Evolutionary conservation across 2,329 filamentous ascomycete species (phyloP), one percentile per base, ranked within the genome.

Genomic region (Gaeumannomyces tritici): DNA sequence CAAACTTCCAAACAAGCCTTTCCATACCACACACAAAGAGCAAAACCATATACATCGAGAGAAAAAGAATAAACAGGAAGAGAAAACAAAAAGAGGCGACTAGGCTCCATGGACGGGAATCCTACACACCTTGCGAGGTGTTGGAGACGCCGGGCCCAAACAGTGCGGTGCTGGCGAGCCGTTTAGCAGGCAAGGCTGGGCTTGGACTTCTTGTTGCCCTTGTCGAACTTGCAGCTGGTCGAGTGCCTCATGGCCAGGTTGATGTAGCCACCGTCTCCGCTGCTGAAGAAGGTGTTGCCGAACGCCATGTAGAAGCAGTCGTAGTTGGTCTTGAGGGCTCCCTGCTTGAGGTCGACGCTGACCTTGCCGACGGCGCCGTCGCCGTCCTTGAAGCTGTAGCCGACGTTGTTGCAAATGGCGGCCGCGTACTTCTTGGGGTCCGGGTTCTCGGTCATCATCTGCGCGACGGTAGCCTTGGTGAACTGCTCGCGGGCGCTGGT

Each of bases 371-470:
- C 18, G 29, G 35, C 26, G 7, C 28, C 18, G 29, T 26, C 31
- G 31, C 31, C 21, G 29, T 59, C 27, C 12, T 26, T 27, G 15
- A 15, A 3, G n/a, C 13, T 26, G 57, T 59, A 59, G 57, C 57
- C 31, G 28, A 58, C 56, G 57, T 59, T 35, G 57, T 59, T 35
- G 57, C 57, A 59, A 29, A 58, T 33, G 57, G 57, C 57, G 57
- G 57, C 57, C 3, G 57, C 57, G 27, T 35, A 31, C 24, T 35
- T 59, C 31, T 31, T 59, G 12, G 57, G 57, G 57, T 59, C 57
- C 21, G 31, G 31, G 31, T 42, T 59, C 18, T 24, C 28, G 29
- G 33, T n/a, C 57, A n/a, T 26, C 57, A 59, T 59, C 29, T 59
- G 2, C 21, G 21, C 35, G 31, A 59, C 57, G 21, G 57, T 35